Conservation (phyloP, 2,329 filamentous ascomycete species). For the Claviceps sorghi region DNA sequence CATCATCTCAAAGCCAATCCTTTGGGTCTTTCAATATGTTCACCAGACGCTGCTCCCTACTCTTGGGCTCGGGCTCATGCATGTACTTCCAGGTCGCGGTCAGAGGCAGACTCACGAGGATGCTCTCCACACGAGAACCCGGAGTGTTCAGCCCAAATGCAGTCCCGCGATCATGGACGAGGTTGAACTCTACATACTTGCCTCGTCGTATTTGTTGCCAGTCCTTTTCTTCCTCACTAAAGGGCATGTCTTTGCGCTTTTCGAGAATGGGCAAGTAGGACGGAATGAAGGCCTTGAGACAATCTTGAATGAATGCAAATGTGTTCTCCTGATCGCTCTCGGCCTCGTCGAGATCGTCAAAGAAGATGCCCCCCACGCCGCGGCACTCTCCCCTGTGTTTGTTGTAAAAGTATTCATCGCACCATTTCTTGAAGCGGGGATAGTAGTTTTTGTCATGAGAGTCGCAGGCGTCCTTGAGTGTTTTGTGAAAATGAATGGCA, state of each 20-base stretch:
- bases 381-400: conserved; percentile 79
- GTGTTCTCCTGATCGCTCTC: conserved; percentile 79
- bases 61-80: conserved; percentile 66
- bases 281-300: conserved; percentile 74
- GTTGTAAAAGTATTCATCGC: conserved; percentile 92
- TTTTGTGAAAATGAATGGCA: conserved; percentile 89
- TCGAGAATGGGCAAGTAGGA: conserved; percentile 83
- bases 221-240: conserved; percentile 69
- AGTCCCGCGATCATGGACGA: conserved; percentile 91
- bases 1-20: conserved; percentile 45
- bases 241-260: conserved; percentile 83
- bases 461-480: conserved; percentile 85
- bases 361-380: conserved; percentile 93
- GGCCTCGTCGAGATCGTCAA: conserved; percentile 83
- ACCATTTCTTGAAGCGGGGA: conserved; percentile 93
- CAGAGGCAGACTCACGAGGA: conserved; percentile 88
- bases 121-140: conserved; percentile 84
- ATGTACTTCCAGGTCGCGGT: conserved; percentile 95
- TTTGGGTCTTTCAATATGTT: conserved; percentile 52
- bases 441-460: conserved; percentile 87
- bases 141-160: conserved; percentile 89
- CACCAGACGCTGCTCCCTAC: conserved; percentile 65
- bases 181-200: conserved; percentile 97
- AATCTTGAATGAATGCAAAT: conserved; percentile 79
- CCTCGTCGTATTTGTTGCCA: conserved; percentile 94